phyloP scores from a whole-genome alignment of 2,329 filamentous ascomycete species.

The Fusarium hostae region DNA sequence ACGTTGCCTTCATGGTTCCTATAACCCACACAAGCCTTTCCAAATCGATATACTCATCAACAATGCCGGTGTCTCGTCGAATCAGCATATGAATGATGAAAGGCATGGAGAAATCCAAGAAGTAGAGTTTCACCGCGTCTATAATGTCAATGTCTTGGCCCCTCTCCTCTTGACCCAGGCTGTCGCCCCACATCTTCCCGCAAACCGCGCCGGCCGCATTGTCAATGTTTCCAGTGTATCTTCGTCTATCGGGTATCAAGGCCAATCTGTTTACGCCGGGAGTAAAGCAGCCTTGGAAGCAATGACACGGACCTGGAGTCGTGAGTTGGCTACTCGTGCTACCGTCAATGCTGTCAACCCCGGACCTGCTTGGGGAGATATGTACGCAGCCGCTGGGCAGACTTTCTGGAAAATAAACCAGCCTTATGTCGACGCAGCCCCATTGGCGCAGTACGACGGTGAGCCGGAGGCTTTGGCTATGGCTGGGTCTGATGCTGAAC shows the following conservation, averaged over 20 bases:
- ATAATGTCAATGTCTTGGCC: slow-evolving; percentile 83
- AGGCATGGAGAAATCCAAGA: slow-evolving; percentile 64
- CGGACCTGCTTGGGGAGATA: slow-evolving; percentile 64
- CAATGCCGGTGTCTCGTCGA: slow-evolving; percentile 80
- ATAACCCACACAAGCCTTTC: slow-evolving; percentile 38
- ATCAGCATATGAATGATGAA: slow-evolving; percentile 69
- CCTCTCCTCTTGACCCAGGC: slow-evolving; percentile 83
- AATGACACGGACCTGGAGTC: slow-evolving; percentile 69
- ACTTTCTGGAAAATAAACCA: slow-evolving; percentile 53
- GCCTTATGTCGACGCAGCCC: slow-evolving; percentile 51
- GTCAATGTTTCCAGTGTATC: slow-evolving; percentile 67
- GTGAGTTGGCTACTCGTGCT: slow-evolving; percentile 63
- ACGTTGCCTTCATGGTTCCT: slow-evolving; percentile 41
- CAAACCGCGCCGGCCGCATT: slow-evolving; percentile 70
- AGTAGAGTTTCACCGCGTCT: slow-evolving; percentile 76
- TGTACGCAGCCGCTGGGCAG: slow-evolving; percentile 57
- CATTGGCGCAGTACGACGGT: slow-evolving; percentile 50
- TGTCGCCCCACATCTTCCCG: slow-evolving; percentile 74
- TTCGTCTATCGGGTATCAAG: slow-evolving; percentile 63
- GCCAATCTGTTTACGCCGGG: slow-evolving; percentile 67
- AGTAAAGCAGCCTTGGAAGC: slow-evolving; percentile 69
- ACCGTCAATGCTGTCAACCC: slow-evolving; percentile 70
- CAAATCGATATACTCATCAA: slow-evolving; percentile 85
- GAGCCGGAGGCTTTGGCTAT: slow-evolving; percentile 46
- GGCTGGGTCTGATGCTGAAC: slow-evolving; percentile 47